Evolutionary conservation across 139 green algal genomes (phyloP).

Genomic region (Pseudopediastrum boryanum): DNA sequence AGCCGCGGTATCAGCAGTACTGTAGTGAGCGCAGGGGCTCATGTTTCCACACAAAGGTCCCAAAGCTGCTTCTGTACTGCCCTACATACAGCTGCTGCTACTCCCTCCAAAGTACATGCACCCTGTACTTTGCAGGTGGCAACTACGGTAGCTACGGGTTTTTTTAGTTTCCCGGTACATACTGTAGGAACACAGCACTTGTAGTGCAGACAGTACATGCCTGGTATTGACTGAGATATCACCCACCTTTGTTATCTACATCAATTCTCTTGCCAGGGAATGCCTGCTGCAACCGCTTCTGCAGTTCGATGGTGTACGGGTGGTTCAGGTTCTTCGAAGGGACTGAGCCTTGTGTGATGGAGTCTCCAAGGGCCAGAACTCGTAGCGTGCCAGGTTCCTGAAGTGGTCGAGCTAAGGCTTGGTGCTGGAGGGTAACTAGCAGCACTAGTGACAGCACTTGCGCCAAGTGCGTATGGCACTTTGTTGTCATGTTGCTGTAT

Average conservation of each 20-base stretch:
- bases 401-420: no score
- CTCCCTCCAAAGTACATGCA: background rate
- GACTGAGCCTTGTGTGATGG: conserved; percentile 26
- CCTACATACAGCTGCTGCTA: background rate
- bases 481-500: no score
- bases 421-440: no score
- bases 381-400: no score
- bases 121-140: background rate
- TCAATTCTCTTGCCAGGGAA: background rate
- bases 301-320: conserved; percentile 25
- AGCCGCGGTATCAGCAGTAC: no score
- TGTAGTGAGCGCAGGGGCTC: no score
- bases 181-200: no score
- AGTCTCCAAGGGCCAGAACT: conserved; percentile 33
- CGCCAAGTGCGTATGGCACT: no score
- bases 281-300: background rate
- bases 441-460: no score
- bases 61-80: background rate
- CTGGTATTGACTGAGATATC: background rate
- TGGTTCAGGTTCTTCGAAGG: conserved; percentile 16
- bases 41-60: no score
- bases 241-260: conserved; percentile 25
- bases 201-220: no score
- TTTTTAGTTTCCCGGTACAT: background rate
- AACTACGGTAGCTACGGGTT: background rate